Percentiles rank a stretch among this genome's conserved stretches.
These are phyloP conservation scores for Scheffersomyces titani DNA, from an alignment of 1,139 yeast genomes.

Conservation along the genomic window DNA sequence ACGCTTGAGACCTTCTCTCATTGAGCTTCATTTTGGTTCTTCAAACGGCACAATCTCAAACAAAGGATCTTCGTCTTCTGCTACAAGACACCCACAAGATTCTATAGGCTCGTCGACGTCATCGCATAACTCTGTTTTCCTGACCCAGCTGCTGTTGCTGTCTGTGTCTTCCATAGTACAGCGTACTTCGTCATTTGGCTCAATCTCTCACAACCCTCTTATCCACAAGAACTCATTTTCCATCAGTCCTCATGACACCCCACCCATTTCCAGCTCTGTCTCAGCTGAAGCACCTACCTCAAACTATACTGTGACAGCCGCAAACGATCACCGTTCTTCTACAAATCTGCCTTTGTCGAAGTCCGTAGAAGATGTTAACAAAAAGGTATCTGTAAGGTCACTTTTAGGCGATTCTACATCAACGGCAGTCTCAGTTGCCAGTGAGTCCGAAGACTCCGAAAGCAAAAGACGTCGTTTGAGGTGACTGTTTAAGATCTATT, in stretches of 20 bases:
- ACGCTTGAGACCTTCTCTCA: slow-evolving; percentile 42
- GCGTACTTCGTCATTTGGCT: slow-evolving; percentile 25
- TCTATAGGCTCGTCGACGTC: slow-evolving; percentile 31
- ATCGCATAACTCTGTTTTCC: slow-evolving; percentile 35
- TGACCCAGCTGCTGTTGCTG: slow-evolving; percentile 25
- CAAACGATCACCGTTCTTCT: slow-evolving; percentile 9
- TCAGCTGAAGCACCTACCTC: slow-evolving; percentile 3
- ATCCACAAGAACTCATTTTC: slow-evolving; percentile 20
- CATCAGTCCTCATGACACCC: slow-evolving; percentile 28
- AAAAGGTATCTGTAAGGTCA: slow-evolving; percentile 33
- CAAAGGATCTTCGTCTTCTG: slow-evolving; percentile 1
- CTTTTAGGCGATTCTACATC: slow-evolving; percentile 21
- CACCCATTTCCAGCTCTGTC: slow-evolving; percentile 3
- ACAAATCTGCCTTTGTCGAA: slow-evolving; percentile 17
- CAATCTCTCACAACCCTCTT: slow-evolving; percentile 17
- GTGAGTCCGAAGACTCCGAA: too few relatives aligned
- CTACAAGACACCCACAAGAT: slow-evolving; percentile 11
- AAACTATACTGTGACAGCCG: slow-evolving; percentile 7
- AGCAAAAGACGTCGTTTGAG: too few relatives aligned
- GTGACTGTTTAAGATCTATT: too few relatives aligned
- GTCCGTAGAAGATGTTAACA: slow-evolving; percentile 11
- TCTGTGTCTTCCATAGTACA: slow-evolving; percentile 29
- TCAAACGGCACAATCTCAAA: slow-evolving; percentile 2
- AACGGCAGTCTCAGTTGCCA: neutral
- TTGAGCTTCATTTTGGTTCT: slow-evolving; percentile 35